Evolutionary conservation across 495 filamentous ascomycete genomes (phyloP), one percentile per base, ranked within the genome.

Genomic region (Aspergillus avenaceus): DNA sequence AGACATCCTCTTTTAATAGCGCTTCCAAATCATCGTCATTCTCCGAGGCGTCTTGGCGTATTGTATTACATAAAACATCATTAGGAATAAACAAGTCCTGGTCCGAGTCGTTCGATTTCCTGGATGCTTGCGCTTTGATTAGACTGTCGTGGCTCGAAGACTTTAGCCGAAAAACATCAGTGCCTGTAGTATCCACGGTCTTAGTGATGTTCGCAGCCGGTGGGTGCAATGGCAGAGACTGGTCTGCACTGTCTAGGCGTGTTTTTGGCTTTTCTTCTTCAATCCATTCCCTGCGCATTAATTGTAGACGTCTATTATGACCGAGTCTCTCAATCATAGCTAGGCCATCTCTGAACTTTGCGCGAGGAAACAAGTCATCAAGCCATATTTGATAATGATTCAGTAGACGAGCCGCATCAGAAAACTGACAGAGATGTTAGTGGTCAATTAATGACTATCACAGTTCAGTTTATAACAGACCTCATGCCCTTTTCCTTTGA

Each of bases 361-460:
- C 93, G 55, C 91, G 90, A 36, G 93, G 95, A 57, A 89, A 99
- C 21, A 99, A 75, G 51, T 96, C 90, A 63, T 99, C 93, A 5
- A 97, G 88, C 93, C 93, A 99, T 54, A 95, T 69, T 63, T 97
- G 93, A 64, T 97, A 99, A 61, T 91, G 86, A 34, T 86, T 85
- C 50, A 99, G 79, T 9, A 99, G 77, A 41, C 84, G 83, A 2
- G 85, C 78, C 2, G 89, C 78, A 64, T 99, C 93, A 24, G 84
- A 84, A 65, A 91, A 99, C 89, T 96, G 50, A 28, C 32, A 29
- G 18, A 28, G 26, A 24, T 22, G 14, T 28, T 16, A 19, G 14
- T n/a, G 12, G 21, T 6, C 28, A 25, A 63, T 97, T 91, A 22
- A 84, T 64, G 89, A 97, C 88, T 95, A 49, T 29, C 32, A 34